phyloP scores from a whole-genome alignment of 768 basidiomycete genomes.

The Suillus americanus region DNA sequence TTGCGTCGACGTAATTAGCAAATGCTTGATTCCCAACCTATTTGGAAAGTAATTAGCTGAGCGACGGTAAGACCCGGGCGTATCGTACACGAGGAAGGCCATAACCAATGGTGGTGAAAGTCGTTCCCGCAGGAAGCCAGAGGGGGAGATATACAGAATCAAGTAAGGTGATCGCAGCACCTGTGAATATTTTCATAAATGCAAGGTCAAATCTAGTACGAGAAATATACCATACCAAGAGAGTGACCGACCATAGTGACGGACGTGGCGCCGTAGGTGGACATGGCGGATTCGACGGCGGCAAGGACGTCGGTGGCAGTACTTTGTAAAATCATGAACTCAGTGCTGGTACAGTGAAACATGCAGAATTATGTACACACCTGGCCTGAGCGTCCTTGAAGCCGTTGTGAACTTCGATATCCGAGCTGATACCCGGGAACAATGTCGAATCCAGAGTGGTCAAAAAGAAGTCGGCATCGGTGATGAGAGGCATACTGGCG shows the following conservation, averaged over 20 bases:
- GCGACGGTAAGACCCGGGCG: neutral
- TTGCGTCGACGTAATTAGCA: constrained; percentile 53
- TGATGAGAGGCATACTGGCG: constrained; percentile 36
- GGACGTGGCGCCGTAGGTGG: constrained; percentile 30
- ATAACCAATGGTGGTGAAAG: constrained; percentile 32
- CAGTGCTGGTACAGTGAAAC: neutral
- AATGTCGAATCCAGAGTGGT: constrained; percentile 35
- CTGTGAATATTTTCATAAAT: constrained; percentile 11
- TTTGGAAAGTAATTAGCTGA: neutral
- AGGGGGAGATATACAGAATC: constrained; percentile 41
- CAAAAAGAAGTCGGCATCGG: constrained; percentile 42
- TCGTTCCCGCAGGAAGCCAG: constrained; percentile 32
- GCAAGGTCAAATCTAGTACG: neutral
- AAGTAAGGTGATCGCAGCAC: constrained; percentile 38
- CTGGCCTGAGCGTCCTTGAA: constrained; percentile 44
- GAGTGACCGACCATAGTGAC: constrained; percentile 50
- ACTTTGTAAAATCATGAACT: constrained; percentile 19
- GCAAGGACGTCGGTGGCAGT: constrained; percentile 41
- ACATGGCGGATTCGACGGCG: constrained; percentile 44
- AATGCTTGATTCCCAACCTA: constrained; percentile 61
- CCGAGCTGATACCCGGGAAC: constrained; percentile 49
- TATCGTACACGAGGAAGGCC: constrained; percentile 36
- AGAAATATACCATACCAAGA: constrained; percentile 24
- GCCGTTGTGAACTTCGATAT: constrained; percentile 45
- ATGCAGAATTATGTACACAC: constrained; percentile 29